These are phyloP conservation scores for Acanthamoeba triangularis DNA, from an alignment of 208 protist species.

Conservation along the genomic window DNA sequence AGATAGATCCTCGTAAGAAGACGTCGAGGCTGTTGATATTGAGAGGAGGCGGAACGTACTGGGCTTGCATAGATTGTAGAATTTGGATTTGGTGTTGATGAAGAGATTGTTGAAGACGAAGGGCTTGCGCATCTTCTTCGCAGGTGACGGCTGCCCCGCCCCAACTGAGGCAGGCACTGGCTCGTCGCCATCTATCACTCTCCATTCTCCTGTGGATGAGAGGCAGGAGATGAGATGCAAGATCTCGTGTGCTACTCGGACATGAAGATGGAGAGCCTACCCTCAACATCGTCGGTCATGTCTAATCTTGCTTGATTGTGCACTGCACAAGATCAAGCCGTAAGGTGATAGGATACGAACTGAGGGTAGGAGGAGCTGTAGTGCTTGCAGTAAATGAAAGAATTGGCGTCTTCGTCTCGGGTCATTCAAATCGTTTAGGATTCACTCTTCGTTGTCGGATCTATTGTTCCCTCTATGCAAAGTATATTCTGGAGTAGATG, in stretches of 20 bases:
- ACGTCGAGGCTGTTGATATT: background rate
- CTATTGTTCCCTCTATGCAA: too few species aligned
- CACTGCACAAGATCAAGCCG: background rate
- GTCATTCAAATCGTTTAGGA: background rate
- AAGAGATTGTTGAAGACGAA: constrained; percentile 56
- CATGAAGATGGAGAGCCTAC: background rate
- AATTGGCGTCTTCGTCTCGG: background rate
- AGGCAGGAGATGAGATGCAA: background rate
- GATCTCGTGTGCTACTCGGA: background rate
- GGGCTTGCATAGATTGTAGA: constrained; percentile 61
- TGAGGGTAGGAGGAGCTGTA: background rate
- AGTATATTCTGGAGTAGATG: too few species aligned
- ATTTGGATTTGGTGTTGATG: constrained; percentile 59
- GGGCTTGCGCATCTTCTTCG: constrained; percentile 39
- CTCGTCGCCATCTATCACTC: background rate
- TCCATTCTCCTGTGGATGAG: constrained; percentile 3
- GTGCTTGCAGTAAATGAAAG: background rate
- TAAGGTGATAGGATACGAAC: background rate
- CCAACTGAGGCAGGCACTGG: background rate
- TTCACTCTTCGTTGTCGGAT: background rate
- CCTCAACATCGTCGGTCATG: constrained; percentile 2
- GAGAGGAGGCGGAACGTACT: background rate
- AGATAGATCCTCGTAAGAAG: background rate
- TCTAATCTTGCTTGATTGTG: background rate
- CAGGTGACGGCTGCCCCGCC: background rate